A percentile compares a stretch with the other conserved stretches of the same genome.
Evolutionary conservation across 2,329 filamentous ascomycete genomes (phyloP).

Genomic region (Apiospora phragmitis): DNA sequence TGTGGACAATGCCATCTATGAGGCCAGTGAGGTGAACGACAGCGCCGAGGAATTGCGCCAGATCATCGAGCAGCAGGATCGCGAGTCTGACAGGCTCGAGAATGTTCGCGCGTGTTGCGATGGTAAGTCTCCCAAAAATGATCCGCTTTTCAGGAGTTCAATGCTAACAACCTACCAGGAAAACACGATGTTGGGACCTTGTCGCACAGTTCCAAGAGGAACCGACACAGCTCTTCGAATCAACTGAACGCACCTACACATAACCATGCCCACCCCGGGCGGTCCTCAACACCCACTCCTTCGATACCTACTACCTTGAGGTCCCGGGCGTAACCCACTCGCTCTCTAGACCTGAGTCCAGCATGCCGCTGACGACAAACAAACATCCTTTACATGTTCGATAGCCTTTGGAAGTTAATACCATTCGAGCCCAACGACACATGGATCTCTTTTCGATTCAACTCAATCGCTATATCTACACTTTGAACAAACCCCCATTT

Average conservation of each 20-base stretch:
- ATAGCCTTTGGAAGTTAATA: constrained; percentile 9
- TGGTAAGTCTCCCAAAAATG: constrained; percentile 59
- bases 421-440: neutral
- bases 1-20: constrained; percentile 51
- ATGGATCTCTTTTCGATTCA: constrained; percentile 6
- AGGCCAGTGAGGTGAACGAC: constrained; percentile 66
- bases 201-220: constrained; percentile 46
- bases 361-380: neutral
- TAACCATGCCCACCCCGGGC: constrained; percentile 38
- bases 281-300: constrained; percentile 36
- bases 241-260: constrained; percentile 32
- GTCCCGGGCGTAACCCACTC: neutral
- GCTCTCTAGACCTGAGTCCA: neutral
- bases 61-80: constrained; percentile 76
- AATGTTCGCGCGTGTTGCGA: constrained; percentile 98
- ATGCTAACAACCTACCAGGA: constrained; percentile 42
- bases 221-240: constrained; percentile 34
- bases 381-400: constrained; percentile 3
- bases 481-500: constrained; percentile 17
- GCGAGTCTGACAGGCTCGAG: constrained; percentile 78
- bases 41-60: constrained; percentile 81
- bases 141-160: constrained; percentile 17
- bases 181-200: constrained; percentile 73
- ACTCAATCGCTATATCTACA: constrained; percentile 12
- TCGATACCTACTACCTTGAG: constrained; percentile 31